Evolutionary conservation across 2,329 filamentous ascomycete genomes (phyloP), one percentile per base, ranked within the genome.

Genomic region (Colletotrichum theobromicola): DNA sequence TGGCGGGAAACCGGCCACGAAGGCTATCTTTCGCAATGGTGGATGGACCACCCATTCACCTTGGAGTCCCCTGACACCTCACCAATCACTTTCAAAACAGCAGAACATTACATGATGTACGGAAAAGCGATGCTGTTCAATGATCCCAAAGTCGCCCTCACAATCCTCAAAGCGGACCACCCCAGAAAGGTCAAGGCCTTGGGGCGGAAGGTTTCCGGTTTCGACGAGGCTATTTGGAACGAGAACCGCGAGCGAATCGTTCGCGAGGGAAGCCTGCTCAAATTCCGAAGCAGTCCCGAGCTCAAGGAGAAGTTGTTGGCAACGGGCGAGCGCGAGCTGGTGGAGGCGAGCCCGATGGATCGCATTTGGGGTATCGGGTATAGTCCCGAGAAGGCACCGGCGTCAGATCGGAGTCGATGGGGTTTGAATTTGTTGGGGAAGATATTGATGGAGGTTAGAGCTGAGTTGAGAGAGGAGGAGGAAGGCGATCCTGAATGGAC

Each of bases 311-410:
- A 84, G 82, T 79, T 94, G 75, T 80, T 94, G 57, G 85, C 80
- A 9, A 94, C 93, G 2, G 91, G 89, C 0, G 87, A 90, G 7
- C 83, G 88, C 60, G 88, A 92, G 81, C 79, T 94, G 26, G 90
- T 93, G 3, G 92, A 93, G 83, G 91, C 91, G 35, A 88, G 88
- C 72, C 90, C 91, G 13, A 85, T 81, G 72, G 92, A 94, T 83
- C 79, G 85, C 7, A 88, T 94, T 68, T 94, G 92, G 93, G 93
- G 92, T 2, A 84, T 94, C 60, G 93, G 93, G 7, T 93, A 90
- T 77, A 83, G 79, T 4, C 88, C 87, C 9, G 83, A 82, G 21
- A 83, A 87, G 78, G 92, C 91, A 4, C 37, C 67, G 4, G 85
- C 83, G 70, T 76, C 30, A 2, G 86, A 87, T 64, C 85, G 87